Evolutionary conservation across 148 eudicot genomes (phyloP), one percentile per base, ranked within the genome.

Genomic region (Spergularia bocconei): DNA sequence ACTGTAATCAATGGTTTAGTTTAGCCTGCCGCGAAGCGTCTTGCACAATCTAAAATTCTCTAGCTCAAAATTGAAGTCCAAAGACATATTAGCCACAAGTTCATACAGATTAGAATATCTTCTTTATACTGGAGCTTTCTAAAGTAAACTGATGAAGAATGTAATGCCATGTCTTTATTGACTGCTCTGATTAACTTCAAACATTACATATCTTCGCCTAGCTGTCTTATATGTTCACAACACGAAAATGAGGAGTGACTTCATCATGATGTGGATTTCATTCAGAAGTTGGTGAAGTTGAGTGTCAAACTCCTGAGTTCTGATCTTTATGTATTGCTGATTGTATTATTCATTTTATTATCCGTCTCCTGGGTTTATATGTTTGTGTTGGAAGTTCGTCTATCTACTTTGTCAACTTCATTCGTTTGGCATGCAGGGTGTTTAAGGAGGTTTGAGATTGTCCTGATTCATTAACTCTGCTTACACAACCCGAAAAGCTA

Each of bases 351-450:
- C n/a, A 39, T 12, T n/a, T 41, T n/a, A 13, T 44, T n/a, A 41
- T n/a, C 7, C 53, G 19, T 16, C 67, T 47, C 48, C 20, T 23
- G 20, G 20, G 21, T 65, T 65, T 20, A 9, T 19, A 39, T 20
- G 13, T 7, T 36, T 67, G 14, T 67, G 55, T 67, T 47, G 10
- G 10, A 44, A n/a, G 12, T 44, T 47, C 14, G 11, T 44, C 48
- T 67, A 16, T 20, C 19, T 67, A 48, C 21, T 4, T 16, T 65
- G 17, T 12, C 36, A 47, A 47, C 54, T 20, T 19, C 15, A 11
- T 66, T 67, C 20, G 48, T 67, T 11, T 48, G 70, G 53, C 54
- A 23, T 44, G 38, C 71, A 51, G 71, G 58, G 71, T 21, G 39
- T 51, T 50, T 69, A 69, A 54, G 41, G 11, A 29, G 36, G 25